Evolutionary conservation across 805 yeast genomes (phyloP).

Genomic region (Diddensiella transvaalensis): DNA sequence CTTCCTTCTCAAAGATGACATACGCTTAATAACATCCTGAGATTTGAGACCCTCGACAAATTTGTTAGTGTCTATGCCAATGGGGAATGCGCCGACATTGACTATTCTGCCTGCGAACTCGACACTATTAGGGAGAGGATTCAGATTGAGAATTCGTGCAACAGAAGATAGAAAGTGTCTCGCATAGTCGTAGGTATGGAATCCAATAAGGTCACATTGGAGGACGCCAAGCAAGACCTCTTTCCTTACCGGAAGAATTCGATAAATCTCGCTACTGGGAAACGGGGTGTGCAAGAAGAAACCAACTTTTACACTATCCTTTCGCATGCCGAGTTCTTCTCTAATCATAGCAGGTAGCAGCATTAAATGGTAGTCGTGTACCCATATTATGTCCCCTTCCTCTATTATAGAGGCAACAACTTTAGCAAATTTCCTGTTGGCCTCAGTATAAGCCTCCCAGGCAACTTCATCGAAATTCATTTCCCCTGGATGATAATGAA

Average conservation of each 20-base stretch:
- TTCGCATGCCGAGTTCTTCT: conserved; percentile 43
- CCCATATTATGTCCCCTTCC: conserved; percentile 92
- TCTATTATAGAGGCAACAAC: conserved; percentile 64
- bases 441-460: conserved; percentile 97
- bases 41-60: conserved; percentile 74
- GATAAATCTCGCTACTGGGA: conserved; percentile 93
- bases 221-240: conserved; percentile 89
- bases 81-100: conserved; percentile 95
- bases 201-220: conserved; percentile 92
- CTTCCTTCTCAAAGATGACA: conserved; percentile 58
- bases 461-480: conserved; percentile 97
- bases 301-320: conserved; percentile 65
- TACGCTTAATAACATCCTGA: conserved; percentile 60
- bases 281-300: conserved; percentile 97
- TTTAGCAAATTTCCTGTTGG: conserved; percentile 77
- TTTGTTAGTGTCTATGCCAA: conserved; percentile 94
- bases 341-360: conserved; percentile 84
- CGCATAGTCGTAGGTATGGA: conserved; percentile 98
- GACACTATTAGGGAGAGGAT: conserved; percentile 88
- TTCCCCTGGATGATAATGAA: conserved; percentile 99
- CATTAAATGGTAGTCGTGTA: conserved; percentile 97
- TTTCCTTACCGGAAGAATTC: conserved; percentile 91
- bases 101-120: conserved; percentile 72
- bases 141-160: conserved; percentile 73
- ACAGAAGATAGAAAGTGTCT: conserved; percentile 92